These are phyloP conservation scores for Naganishia liquefaciens DNA, from an alignment of 1,284 basidiomycete genomes.

Conservation along the genomic window DNA sequence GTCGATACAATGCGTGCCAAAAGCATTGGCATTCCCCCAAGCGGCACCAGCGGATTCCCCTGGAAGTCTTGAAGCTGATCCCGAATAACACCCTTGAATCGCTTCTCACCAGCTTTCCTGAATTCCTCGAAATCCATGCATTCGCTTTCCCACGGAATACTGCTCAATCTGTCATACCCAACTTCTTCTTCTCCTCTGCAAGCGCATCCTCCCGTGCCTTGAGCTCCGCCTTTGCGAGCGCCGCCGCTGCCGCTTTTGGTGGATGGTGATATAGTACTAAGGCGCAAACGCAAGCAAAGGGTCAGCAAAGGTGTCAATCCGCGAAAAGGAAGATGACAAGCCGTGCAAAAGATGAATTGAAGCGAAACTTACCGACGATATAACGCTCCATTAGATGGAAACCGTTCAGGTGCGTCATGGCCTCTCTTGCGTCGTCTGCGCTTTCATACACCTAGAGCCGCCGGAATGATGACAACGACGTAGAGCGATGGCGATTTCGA, in stretches of 20 bases:
- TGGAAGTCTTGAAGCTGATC: too few relatives aligned
- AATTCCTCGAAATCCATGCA: too few relatives aligned
- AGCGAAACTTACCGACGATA: slow-evolving; percentile 66
- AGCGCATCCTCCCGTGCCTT: slow-evolving; percentile 90
- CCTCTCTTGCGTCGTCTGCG: slow-evolving; percentile 79
- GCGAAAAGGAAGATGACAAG: slow-evolving; percentile 8
- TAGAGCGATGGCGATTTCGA: slow-evolving; percentile 8
- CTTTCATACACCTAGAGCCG: slow-evolving; percentile 44
- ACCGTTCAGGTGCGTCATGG: slow-evolving; percentile 92
- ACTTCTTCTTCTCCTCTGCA: slow-evolving; percentile 76
- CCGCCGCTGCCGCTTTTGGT: slow-evolving; percentile 86
- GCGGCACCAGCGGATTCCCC: too few relatives aligned
- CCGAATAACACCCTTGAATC: too few relatives aligned
- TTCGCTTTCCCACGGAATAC: too few relatives aligned
- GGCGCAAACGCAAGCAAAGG: background rate
- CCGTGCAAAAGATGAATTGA: background rate
- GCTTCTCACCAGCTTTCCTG: background rate
- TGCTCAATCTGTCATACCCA: slow-evolving; percentile 45
- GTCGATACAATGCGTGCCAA: slow-evolving; percentile 10
- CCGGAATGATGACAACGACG: background rate
- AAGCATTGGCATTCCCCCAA: too few relatives aligned
- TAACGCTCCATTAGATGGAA: slow-evolving; percentile 98
- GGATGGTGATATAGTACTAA: slow-evolving; percentile 95
- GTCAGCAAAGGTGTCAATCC: background rate
- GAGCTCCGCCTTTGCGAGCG: slow-evolving; percentile 82